Evolutionary conservation across 495 filamentous ascomycete species (phyloP).

Genomic region (Thermochaetoides thermophila): DNA sequence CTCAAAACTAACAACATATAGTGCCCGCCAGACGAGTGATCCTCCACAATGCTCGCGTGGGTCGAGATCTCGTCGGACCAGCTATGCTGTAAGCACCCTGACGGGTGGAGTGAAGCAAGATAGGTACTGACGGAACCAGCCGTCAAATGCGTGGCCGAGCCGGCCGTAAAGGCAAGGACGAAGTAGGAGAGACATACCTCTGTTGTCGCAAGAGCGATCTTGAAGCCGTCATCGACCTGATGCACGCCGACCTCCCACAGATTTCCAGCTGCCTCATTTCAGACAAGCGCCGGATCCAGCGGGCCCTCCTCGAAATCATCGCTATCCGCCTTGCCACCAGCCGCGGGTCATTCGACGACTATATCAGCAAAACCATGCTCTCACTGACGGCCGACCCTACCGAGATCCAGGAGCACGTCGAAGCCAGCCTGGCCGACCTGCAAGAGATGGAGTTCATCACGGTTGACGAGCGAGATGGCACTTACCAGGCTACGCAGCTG

Average conservation of each 20-base stretch:
- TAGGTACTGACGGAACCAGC: slow-evolving; percentile 22
- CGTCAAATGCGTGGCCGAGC: slow-evolving; percentile 77
- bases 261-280: slow-evolving; percentile 56
- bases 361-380: slow-evolving; percentile 53
- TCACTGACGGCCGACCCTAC: slow-evolving; percentile 33
- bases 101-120: slow-evolving; percentile 1
- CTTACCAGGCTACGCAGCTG: slow-evolving; percentile 46
- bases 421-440: slow-evolving; percentile 39
- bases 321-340: slow-evolving; percentile 59
- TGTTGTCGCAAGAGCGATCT: slow-evolving; percentile 60
- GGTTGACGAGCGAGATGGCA: slow-evolving; percentile 27
- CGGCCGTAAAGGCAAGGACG: slow-evolving; percentile 71
- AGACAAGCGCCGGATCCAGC: slow-evolving; percentile 55
- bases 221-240: slow-evolving; percentile 50
- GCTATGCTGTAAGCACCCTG: slow-evolving; percentile 48
- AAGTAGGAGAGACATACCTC: slow-evolving; percentile 65
- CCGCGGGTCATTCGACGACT: slow-evolving; percentile 52
- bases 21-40: slow-evolving; percentile 58
- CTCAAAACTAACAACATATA: neutral
- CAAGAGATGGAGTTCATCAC: slow-evolving; percentile 41
- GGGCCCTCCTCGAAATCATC: slow-evolving; percentile 59
- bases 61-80: slow-evolving; percentile 59
- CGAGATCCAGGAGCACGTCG: slow-evolving; percentile 35
- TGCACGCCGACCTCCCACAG: slow-evolving; percentile 58
- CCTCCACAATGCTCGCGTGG: slow-evolving; percentile 64